phyloP scores from a whole-genome alignment of 768 basidiomycete species.

The Cystobasidium ongulense region DNA sequence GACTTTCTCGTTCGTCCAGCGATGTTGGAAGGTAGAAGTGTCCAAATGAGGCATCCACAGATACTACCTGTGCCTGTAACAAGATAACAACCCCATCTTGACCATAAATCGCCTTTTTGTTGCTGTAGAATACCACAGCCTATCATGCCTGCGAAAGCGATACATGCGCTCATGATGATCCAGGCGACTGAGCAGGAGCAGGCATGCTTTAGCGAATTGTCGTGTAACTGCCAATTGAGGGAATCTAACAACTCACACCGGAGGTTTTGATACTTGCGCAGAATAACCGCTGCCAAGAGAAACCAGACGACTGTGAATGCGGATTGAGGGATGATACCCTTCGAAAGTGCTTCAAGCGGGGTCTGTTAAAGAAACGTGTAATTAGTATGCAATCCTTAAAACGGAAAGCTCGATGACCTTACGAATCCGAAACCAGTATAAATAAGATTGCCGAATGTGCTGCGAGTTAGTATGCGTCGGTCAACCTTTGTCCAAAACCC shows the following conservation, averaged over 20 bases:
- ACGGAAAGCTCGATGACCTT: not conserved
- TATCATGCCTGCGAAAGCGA: not conserved
- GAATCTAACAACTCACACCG: not conserved
- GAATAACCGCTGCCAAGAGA: not conserved
- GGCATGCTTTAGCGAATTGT: too few relatives aligned
- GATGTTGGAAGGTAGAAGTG: conserved; percentile 1
- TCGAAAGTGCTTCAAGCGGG: not conserved
- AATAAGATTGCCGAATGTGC: conserved; percentile 5
- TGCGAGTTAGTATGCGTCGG: not conserved
- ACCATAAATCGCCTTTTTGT: not conserved
- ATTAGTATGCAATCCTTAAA: not conserved
- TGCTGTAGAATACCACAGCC: not conserved
- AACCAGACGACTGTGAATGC: conserved; percentile 1
- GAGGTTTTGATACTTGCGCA: not conserved
- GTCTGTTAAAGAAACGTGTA: not conserved
- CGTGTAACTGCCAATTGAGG: too few relatives aligned
- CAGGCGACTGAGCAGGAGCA: not conserved
- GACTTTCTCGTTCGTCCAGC: conserved; percentile 3
- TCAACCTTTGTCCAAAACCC: not conserved
- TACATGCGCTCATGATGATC: not conserved
- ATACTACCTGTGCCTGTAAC: conserved; percentile 4
- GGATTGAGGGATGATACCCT: conserved; percentile 14
- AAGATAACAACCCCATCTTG: not conserved
- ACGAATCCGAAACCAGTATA: conserved; percentile 1
- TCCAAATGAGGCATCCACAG: conserved; percentile 4